Base-by-base conservation (phyloP, 805 yeast genomes). In the Schwanniomyces occidentalis region DNA sequence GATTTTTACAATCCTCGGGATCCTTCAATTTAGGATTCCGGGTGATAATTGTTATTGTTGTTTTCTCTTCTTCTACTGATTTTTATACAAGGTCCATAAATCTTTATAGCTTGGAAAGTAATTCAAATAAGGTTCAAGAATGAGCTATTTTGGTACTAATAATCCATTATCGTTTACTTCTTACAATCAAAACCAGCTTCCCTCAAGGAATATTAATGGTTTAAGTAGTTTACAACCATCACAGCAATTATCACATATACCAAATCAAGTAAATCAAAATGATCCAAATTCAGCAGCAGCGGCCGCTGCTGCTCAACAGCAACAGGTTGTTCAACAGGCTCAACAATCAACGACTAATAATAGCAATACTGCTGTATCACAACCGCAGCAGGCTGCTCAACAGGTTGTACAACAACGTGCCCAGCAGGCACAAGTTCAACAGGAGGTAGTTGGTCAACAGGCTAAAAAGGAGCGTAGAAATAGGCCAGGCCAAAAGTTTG, bases 401-500 rank as follows among this genome's bases (percentile, higher is more conserved):
- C 32, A 29, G 9, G 33, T 18, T 6, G 28, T 27, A 14, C 38
- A 39, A 8, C 42, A 30, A 24, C 32, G 36, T 13, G 24, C 37
- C 25, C 37, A 31, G 20, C 36, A 28, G 20, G 28, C 37, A 5
- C 32, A 32, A 8, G 36, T 24, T 10, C 40, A 32, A 15, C 41
- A 33, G 23, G 35, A 32, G 13, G 34, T 18, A 17, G 37, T 21
- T 15, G 39, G 37, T 4, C 41, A 38, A 25, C 34, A 24, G 28
- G 21, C 30, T 14, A 58, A 56, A 39, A 49, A 51, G 26, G 66
- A 58, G 31, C 56, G 69, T 15, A 58, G 56, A 14, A 73, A 73
- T 47, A 61, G 73, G 34, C 79, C 79, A 1, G 80, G 80, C 6
- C 78, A 71, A 44, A 71, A 68, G 45, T 75, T 74, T 40, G 82